Conservation (phyloP, 352 stramenopile genomes). For the Phytopythium oedochilum region DNA sequence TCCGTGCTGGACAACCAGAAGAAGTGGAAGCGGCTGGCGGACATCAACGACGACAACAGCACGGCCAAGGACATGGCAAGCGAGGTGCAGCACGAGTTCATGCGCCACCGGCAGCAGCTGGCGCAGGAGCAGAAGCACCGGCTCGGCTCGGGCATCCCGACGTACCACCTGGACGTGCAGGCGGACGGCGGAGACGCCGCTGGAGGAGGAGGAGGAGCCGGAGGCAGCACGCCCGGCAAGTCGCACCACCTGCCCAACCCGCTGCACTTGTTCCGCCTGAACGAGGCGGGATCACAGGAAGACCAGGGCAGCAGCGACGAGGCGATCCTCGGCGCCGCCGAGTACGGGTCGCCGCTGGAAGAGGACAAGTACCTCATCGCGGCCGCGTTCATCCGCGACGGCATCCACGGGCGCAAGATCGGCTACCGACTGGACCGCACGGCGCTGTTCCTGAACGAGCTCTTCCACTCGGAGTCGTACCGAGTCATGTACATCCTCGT, state of each 20-base stretch:
- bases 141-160: conserved; percentile 28
- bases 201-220: too few relatives aligned
- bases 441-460: conserved; percentile 57
- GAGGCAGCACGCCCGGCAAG: neutral
- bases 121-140: conserved; percentile 33
- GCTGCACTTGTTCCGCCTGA: conserved; percentile 1
- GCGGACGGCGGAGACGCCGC: neutral
- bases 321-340: conserved; percentile 18
- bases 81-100: conserved; percentile 71
- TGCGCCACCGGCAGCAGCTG: conserved; percentile 45
- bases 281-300: neutral
- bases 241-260: neutral
- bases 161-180: conserved; percentile 27
- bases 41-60: conserved; percentile 75
- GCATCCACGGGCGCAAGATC: conserved; percentile 82
- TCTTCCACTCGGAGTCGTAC: conserved; percentile 77
- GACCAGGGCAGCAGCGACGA: conserved; percentile 23
- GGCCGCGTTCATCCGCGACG: conserved; percentile 75
- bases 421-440: conserved; percentile 69
- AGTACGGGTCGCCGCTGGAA: conserved; percentile 29
- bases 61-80: conserved; percentile 83
- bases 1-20: conserved; percentile 72
- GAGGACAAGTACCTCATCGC: conserved; percentile 74
- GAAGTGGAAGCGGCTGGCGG: conserved; percentile 75
- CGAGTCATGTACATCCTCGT: conserved; percentile 64